Evolutionary conservation across 1,284 basidiomycete genomes (phyloP).

Genomic region (Melampsora americana): DNA sequence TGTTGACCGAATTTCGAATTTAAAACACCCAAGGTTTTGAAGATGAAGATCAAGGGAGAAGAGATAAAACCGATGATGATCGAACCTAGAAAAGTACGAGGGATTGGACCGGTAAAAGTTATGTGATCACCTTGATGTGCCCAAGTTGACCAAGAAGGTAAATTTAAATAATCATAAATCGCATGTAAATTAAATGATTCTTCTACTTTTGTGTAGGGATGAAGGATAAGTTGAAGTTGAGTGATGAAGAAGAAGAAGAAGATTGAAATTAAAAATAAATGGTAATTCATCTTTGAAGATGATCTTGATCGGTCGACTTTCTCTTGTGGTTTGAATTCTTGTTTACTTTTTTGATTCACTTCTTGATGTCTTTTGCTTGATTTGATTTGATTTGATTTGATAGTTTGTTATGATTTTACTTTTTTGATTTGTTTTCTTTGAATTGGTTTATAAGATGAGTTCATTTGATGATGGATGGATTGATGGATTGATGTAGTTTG

Average conservation of each 20-base stretch:
- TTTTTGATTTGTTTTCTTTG: no score
- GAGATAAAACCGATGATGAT: slow-evolving; percentile 59
- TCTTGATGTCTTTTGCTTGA: no score
- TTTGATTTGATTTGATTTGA: no score
- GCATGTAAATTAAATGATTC: slow-evolving; percentile 95
- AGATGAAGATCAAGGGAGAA: slow-evolving; percentile 58
- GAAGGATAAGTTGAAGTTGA: slow-evolving; percentile 67
- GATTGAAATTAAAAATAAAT: not conserved
- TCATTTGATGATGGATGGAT: no score
- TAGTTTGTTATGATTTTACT: no score
- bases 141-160: slow-evolving; percentile 62
- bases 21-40: slow-evolving; percentile 57
- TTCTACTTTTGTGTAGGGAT: slow-evolving; percentile 93
- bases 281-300: no score
- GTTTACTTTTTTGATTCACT: no score
- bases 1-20: slow-evolving; percentile 65
- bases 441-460: no score
- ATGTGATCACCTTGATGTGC: slow-evolving; percentile 74
- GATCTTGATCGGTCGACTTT: no score
- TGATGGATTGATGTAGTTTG: no score
- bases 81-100: slow-evolving; percentile 76
- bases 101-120: slow-evolving; percentile 81
- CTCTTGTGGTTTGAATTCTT: no score
- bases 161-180: slow-evolving; percentile 75
- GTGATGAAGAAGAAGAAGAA: slow-evolving; percentile 61